Evolutionary conservation across 2,329 filamentous ascomycete genomes (phyloP).

Genomic region (Lachnellula occidentalis): DNA sequence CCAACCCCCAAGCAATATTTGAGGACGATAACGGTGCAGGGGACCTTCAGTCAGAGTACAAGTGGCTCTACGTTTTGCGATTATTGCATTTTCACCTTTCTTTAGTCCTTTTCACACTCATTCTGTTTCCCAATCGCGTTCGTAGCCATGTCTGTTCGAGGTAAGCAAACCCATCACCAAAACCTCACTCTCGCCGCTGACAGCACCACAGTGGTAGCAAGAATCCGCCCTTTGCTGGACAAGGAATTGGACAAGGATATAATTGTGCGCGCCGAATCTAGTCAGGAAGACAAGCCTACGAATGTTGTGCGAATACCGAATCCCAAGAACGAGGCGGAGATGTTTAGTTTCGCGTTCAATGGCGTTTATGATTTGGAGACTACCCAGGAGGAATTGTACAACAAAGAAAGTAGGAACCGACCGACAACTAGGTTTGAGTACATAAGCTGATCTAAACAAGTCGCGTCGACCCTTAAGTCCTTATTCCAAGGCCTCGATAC

Average conservation of each 20-base stretch:
- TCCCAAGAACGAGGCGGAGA: conserved; percentile 85
- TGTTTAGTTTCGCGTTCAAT: conserved; percentile 93
- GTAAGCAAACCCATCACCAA: conserved; percentile 7
- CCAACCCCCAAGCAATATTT: too few relatives aligned
- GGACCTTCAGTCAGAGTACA: conserved; percentile 9
- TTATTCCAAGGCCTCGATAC: conserved; percentile 86
- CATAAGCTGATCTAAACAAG: conserved; percentile 40
- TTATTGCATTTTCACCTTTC: background rate
- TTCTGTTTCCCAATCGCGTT: conserved; percentile 6
- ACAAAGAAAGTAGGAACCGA: conserved; percentile 66
- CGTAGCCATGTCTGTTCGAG: conserved; percentile 25
- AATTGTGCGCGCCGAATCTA: conserved; percentile 67
- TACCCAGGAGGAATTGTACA: conserved; percentile 82
- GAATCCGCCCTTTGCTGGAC: conserved; percentile 82
- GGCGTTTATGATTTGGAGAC: conserved; percentile 78
- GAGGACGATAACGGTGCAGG: background rate
- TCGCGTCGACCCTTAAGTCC: conserved; percentile 83
- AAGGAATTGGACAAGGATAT: conserved; percentile 82
- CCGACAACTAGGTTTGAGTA: background rate
- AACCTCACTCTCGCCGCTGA: conserved; percentile 41
- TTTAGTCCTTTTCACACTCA: conserved; percentile 9
- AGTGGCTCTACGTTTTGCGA: conserved; percentile 11
- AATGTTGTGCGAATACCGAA: conserved; percentile 83
- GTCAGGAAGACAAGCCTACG: conserved; percentile 54
- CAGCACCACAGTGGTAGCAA: conserved; percentile 67